Evolutionary conservation across 306 rosid species (phyloP), one percentile per base, ranked within the genome.

Genomic region (Begonia loranthoides): DNA sequence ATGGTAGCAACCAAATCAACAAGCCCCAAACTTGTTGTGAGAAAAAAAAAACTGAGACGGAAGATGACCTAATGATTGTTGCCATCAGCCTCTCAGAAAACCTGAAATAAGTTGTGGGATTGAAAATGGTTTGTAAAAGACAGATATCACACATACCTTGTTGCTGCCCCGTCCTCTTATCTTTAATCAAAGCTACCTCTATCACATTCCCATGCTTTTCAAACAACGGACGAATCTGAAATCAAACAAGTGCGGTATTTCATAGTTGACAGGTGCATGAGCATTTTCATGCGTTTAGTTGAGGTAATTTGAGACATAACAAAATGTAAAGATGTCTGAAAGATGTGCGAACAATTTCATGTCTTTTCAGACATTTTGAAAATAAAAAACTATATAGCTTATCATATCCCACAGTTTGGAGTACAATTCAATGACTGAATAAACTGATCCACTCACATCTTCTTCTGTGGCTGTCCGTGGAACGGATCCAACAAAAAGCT

Each of bases 401-500:
- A 19, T 19, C 22, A 19, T 19, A 19, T 19, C 22, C 22, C 22
- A 19, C 3, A 19, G 22, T 19, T 19, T 19, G 22, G 22, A 19
- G 22, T 19, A 41, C 45, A 41, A 9, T 41, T 41, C 47, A 43
- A 43, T 43, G 8, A 43, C 15, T 11, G 13, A 2, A 43, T 1
- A 43, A 10, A 43, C 15, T 43, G n/a, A 3, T 36, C 17, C 40
- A 63, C 79, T 76, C 64, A 86, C 95, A 70, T 82, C 86, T 72
- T 73, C 99, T 77, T 90, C 99, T 7, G 75, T 74, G 52, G 87
- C 83, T 13, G 88, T 80, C 72, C 94, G 77, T 11, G 99, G 99
- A 68, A 90, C 95, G 43, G 94, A 86, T 58, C 99, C 95, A 50
- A 85, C 83, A 64, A 90, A 90, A 51, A 90, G 95, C 57, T 90